Evolutionary conservation across 306 rosid genomes (phyloP).

Genomic region (Notholithocarpus densiflorus): DNA sequence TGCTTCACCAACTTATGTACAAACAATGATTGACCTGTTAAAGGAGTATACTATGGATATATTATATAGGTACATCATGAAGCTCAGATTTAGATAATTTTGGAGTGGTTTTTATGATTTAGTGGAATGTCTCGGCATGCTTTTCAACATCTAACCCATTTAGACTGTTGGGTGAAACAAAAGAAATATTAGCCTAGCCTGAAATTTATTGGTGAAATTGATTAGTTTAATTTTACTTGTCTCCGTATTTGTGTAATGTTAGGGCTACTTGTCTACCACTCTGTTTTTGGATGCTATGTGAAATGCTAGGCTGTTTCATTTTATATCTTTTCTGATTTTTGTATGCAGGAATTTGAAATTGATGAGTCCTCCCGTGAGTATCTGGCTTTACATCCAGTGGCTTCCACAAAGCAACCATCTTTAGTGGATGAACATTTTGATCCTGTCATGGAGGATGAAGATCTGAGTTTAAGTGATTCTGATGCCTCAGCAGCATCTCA

Average conservation of each 20-base stretch:
- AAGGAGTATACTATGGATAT: background rate
- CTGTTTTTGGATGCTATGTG: background rate
- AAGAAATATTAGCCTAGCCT: slow-evolving; percentile 12
- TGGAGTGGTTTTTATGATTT: background rate
- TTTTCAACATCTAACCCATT: slow-evolving; percentile 1
- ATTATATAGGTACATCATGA: background rate
- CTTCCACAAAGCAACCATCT: slow-evolving; percentile 74
- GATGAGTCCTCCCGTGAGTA: slow-evolving; percentile 67
- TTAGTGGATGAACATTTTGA: slow-evolving; percentile 78
- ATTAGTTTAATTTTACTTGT: background rate
- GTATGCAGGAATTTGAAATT: slow-evolving; percentile 66
- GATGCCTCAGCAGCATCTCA: slow-evolving; percentile 38
- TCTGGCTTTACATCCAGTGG: slow-evolving; percentile 76
- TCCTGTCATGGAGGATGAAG: slow-evolving; percentile 60
- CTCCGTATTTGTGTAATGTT: background rate
- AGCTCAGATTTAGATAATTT: background rate
- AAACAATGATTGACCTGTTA: background rate
- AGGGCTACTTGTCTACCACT: background rate
- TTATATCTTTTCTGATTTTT: slow-evolving; percentile 9
- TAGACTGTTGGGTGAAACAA: slow-evolving; percentile 9
- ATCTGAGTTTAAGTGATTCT: slow-evolving; percentile 46
- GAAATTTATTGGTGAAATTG: background rate
- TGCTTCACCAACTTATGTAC: background rate
- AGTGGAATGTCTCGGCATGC: background rate
- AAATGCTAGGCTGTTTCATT: background rate